Conservation (phyloP, 2,329 filamentous ascomycete species). For the Fusarium sororula region DNA sequence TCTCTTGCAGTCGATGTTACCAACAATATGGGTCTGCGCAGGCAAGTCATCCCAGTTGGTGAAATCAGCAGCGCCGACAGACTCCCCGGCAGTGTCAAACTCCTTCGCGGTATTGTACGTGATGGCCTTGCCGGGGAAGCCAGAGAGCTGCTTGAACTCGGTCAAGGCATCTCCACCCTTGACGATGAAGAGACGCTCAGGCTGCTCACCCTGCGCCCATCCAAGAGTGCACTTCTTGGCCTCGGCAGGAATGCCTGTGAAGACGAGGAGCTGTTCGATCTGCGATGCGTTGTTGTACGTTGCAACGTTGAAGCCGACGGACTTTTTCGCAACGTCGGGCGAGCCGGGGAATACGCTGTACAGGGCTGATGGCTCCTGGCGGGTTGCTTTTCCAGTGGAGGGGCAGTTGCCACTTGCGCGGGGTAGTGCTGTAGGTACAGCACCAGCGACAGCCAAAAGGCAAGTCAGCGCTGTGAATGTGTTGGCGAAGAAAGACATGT, state of each 20-base stretch:
- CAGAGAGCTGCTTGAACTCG: conserved; percentile 37
- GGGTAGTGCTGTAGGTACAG: conserved; percentile 14
- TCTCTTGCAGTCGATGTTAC: conserved; percentile 42
- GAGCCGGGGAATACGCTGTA: conserved; percentile 31
- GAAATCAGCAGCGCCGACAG: conserved; percentile 41
- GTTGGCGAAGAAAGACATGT: conserved; percentile 17
- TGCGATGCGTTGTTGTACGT: conserved; percentile 37
- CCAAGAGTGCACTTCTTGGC: conserved; percentile 45
- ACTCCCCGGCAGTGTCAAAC: conserved; percentile 29
- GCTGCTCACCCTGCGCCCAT: conserved; percentile 50
- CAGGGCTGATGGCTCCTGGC: conserved; percentile 15
- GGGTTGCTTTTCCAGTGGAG: not conserved
- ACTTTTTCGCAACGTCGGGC: conserved; percentile 25
- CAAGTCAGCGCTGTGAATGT: conserved; percentile 9
- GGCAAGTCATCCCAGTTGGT: conserved; percentile 43
- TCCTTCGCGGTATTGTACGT: conserved; percentile 35
- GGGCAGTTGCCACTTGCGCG: conserved; percentile 16
- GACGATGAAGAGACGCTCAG: conserved; percentile 51
- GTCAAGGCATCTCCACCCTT: conserved; percentile 40
- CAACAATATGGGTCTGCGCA: conserved; percentile 35
- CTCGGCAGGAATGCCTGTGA: conserved; percentile 43
- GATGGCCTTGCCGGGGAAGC: conserved; percentile 38
- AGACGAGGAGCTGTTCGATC: conserved; percentile 46
- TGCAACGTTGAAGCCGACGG: conserved; percentile 36
- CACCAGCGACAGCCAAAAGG: conserved; percentile 17